phyloP scores from a whole-genome alignment of 805 yeast species.

The Lachancea kluyveri region DNA sequence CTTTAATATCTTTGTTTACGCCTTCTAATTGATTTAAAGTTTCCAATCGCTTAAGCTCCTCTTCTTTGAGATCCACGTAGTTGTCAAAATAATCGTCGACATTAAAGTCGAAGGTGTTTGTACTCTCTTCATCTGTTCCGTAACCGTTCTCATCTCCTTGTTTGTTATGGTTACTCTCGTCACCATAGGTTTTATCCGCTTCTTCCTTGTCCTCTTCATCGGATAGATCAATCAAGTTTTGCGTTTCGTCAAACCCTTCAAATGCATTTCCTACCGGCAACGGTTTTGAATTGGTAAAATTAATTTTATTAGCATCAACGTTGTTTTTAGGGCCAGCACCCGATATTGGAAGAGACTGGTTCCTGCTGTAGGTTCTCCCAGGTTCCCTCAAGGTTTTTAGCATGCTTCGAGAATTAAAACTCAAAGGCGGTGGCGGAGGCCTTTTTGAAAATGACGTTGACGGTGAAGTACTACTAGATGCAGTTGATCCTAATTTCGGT shows the following conservation, averaged over 20 bases:
- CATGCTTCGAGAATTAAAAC: constrained; percentile 4
- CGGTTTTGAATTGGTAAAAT: constrained; percentile 26
- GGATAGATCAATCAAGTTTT: constrained; percentile 14
- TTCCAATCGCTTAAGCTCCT: constrained; percentile 13
- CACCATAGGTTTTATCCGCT: constrained; percentile 1
- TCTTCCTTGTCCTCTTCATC: constrained; percentile 13
- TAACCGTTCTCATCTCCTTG: constrained; percentile 3
- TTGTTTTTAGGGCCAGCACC: constrained; percentile 1
- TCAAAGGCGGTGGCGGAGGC: constrained; percentile 3
- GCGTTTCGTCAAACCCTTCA: constrained; percentile 13
- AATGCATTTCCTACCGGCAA: constrained; percentile 10
- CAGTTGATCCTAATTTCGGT: constrained; percentile 21
- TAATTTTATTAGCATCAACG: constrained; percentile 11
- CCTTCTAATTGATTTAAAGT: constrained; percentile 14
- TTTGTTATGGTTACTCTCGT: no score
- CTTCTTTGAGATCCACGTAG: constrained; percentile 15
- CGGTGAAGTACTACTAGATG: constrained; percentile 7
- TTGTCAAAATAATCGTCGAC: constrained; percentile 19
- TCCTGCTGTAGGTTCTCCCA: constrained; percentile 2
- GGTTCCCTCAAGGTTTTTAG: constrained; percentile 5
- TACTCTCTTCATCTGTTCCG: constrained; percentile 9
- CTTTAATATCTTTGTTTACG: constrained; percentile 8
- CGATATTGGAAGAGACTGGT: constrained; percentile 5
- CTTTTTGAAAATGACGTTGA: constrained; percentile 2
- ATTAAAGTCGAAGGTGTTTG: constrained; percentile 13